A percentile compares a stretch with the other conserved stretches of the same genome.
These are phyloP conservation scores for Myxozyma vanderwaltii DNA, from an alignment of 805 yeast species.

Conservation along the genomic window DNA sequence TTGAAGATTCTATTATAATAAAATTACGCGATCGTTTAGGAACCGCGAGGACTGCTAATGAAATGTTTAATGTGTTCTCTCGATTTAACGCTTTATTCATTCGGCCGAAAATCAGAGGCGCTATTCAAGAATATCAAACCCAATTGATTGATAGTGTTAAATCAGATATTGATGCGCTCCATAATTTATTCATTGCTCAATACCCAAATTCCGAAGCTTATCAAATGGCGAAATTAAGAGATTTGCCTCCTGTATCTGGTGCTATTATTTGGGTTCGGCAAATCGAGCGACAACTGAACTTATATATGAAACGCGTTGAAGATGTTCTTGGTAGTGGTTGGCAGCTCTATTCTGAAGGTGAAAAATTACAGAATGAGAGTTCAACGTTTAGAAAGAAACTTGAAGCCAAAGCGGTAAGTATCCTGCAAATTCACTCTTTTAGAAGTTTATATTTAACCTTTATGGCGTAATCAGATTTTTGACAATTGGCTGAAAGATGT, in stretches of 20 bases:
- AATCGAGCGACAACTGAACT: slow-evolving; percentile 49
- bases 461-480: slow-evolving; percentile 38
- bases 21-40: slow-evolving; percentile 48
- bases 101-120: slow-evolving; percentile 58
- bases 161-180: slow-evolving; percentile 50
- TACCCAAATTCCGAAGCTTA: slow-evolving; percentile 41
- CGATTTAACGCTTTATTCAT: slow-evolving; percentile 52
- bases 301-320: slow-evolving; percentile 51
- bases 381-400: slow-evolving; percentile 50
- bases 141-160: slow-evolving; percentile 54
- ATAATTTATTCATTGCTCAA: slow-evolving; percentile 46
- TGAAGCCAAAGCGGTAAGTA: slow-evolving; percentile 44
- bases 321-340: slow-evolving; percentile 62
- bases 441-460: background rate
- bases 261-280: slow-evolving; percentile 58
- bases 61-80: slow-evolving; percentile 56
- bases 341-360: slow-evolving; percentile 67
- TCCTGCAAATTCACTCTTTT: background rate
- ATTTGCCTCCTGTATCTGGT: slow-evolving; percentile 53
- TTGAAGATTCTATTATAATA: slow-evolving; percentile 52
- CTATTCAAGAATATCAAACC: slow-evolving; percentile 61
- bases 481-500: slow-evolving; percentile 53
- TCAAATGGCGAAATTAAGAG: slow-evolving; percentile 47
- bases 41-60: slow-evolving; percentile 48
- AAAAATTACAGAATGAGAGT: slow-evolving; percentile 56